Evolutionary conservation across 768 basidiomycete genomes (phyloP), one percentile per base, ranked within the genome.

Genomic region (Clitopilus hobsonii): DNA sequence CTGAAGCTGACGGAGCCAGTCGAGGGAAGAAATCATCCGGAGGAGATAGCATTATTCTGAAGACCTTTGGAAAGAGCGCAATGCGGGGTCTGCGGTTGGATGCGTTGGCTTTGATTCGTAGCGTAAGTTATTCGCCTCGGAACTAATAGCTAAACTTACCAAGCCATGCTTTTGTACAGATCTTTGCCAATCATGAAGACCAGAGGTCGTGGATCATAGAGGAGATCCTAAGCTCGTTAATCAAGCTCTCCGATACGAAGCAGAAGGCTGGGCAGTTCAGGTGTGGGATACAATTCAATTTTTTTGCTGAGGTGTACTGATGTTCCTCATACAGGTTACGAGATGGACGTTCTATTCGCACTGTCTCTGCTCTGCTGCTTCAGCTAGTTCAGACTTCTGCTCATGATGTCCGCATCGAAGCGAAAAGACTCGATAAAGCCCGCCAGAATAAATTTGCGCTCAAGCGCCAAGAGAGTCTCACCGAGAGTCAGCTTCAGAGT

Each of bases 181-280:
- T 95, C 27, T 98, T 97, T 62, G 91, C 91, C 11, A 89, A 88
- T 58, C 86, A 98, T 64, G 85, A 91, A 60, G 88, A 88, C 38
- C 97, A 99, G 68, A 76, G 97, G 7, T 85, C 88, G 0, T 97
- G 94, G 94, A 96, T 98, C 58, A 88, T 98, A n/a, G 95, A 98
- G 66, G 97, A 98, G 69, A 95, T 98, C 28, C 65, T 99, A 24
- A 82, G 85, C 7, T 95, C 93, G 0, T 73, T 98, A 53, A 94
- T 90, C 61, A 95, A 93, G 69, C 76, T 95, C 22, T 90, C 92
- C 2, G 91, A 94, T 63, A 84, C 86, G 18, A 97, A 93, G 67
- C 91, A 92, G 70, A 89, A 88, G 61, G 91, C 89, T 49, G 90
- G 93, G 0, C 91, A 91, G 61, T 96, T 94, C 69, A 79, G 86